Base-by-base conservation (phyloP, 108 stramenopile species). In the Stephanodiscus minutulus region DNA sequence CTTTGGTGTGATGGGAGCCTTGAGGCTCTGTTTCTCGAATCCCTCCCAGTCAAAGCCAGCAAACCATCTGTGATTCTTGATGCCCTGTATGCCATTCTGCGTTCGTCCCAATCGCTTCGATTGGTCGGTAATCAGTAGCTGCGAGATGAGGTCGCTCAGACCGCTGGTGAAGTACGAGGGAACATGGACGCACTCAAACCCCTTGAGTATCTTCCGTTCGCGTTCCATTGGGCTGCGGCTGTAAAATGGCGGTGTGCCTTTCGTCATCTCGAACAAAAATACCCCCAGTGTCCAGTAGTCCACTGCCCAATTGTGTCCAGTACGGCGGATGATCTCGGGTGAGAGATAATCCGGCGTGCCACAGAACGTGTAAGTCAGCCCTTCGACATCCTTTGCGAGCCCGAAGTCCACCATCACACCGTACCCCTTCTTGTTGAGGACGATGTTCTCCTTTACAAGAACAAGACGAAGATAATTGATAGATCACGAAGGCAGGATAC, bases 221-320 rank as follows among this genome's bases (percentile, higher is more conserved):
- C 9, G 53, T 37, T 22, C 47, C 62, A 37, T 65, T 50, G 39
- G 68, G 68, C 0, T 64, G 64, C 39, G 83, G 13, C 3, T 86
- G 35, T 29, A 77, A 64, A 92, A 92, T 6, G 91, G 91, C 0
- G 89, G 68, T 27, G 46, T 49, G n/a, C 91, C 91, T 13, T 66
- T 83, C 11, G 85, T 73, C 33, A 88, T 59, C 53, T 88, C 88
- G 68, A 79, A 86, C 11, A 84, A 57, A 22, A 88, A 70, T 33
- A 88, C 74, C 20, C 88, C 88, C 11, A 89, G 67, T 3, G 79
- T 71, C 88, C 88, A 89, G 49, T 85, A 89, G 58, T 89, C 88
- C 10, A 89, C 86, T 3, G 86, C 86, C 68, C 83, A 70, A 64
- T 90, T 89, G 66, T 92, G 89, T 13, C 91, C 91, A 24, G 67